Evolutionary conservation across 768 basidiomycete genomes (phyloP), one percentile per base, ranked within the genome.

Genomic region (Mycena chlorophos): DNA sequence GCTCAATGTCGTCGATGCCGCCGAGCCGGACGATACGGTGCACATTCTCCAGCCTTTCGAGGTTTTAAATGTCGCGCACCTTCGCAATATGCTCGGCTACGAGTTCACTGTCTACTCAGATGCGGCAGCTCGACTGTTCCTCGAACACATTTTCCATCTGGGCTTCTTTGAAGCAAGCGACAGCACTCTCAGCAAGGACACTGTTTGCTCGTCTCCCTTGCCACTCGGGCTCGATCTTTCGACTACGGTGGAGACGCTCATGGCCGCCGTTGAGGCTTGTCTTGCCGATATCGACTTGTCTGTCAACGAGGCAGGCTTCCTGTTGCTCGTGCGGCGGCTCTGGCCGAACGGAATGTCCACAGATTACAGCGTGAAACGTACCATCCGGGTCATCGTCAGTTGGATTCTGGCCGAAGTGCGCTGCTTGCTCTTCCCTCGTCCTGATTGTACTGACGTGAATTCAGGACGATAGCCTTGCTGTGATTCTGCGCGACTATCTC

Each of bases 371-470:
- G 67, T 87, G 47, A 80, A 78, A 51, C 74, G 89, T 43, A 73
- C 93, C 26, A 76, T 83, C 8, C 75, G 77, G 49, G 74, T 75
- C 17, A 73, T 91, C 1, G 58, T 91, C 5, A 71, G 70, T 17
- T 94, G 91, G 91, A 82, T 92, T 38, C 69, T 90, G 49, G 77
- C 82, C 3, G 89, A 92, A 77, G 90, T 89, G 58, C 54, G 73
- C 31, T 3, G 0, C 27, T 45, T 38, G 17, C 43, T 17, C 31
- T 46, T 1, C 14, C 50, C 51, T 46, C 14, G 20, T 49, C 20
- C 55, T 16, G 40, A 26, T 43, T 14, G 27, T 26, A 29, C 48
- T 40, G 20, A 58, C 29, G 42, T 55, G 42, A 37, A 26, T 40
- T 17, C 50, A 89, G 88, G 89, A 92, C 60, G 78, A 85, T 48